Conservation (phyloP, 2,329 filamentous ascomycete species). For the Cercospora zeina region DNA sequence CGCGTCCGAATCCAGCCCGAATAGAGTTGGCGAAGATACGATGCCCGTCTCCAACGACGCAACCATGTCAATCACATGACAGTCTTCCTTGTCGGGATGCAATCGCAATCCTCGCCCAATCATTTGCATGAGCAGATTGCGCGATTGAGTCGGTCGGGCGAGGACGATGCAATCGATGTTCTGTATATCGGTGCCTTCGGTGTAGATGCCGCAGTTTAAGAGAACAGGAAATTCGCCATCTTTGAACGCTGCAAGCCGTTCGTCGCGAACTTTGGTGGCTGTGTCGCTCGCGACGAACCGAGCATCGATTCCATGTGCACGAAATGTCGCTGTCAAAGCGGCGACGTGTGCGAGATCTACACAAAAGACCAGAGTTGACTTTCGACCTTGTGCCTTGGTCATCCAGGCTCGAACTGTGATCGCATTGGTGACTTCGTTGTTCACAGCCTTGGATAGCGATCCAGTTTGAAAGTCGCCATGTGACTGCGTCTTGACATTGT, state of each 20-base stretch:
- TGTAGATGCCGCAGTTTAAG: conserved; percentile 94
- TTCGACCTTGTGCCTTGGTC: conserved; percentile 66
- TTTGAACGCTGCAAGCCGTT: conserved; percentile 74
- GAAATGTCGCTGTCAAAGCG: conserved; percentile 73
- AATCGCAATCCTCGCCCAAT: conserved; percentile 91
- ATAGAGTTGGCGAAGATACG: conserved; percentile 85
- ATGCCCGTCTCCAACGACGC: conserved; percentile 80
- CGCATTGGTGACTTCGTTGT: conserved; percentile 77
- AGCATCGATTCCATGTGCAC: conserved; percentile 75
- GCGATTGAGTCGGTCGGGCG: conserved; percentile 82
- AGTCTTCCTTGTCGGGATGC: conserved; percentile 76
- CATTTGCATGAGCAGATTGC: conserved; percentile 96
- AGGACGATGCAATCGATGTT: conserved; percentile 93
- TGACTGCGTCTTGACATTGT: conserved; percentile 54
- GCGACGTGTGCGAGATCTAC: conserved; percentile 83
- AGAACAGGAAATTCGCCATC: conserved; percentile 78
- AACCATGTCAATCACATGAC: conserved; percentile 96
- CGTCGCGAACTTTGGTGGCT: conserved; percentile 63
- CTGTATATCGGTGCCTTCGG: conserved; percentile 95
- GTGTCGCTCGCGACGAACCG: conserved; percentile 85
- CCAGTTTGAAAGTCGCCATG: conserved; percentile 80
- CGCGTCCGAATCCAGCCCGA: conserved; percentile 83
- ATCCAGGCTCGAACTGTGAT: conserved; percentile 85
- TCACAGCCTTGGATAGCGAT: conserved; percentile 79
- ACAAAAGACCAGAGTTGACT: conserved; percentile 90